phyloP scores from a whole-genome alignment of 1,284 basidiomycete species.

The Sanghuangporus sanghuang region DNA sequence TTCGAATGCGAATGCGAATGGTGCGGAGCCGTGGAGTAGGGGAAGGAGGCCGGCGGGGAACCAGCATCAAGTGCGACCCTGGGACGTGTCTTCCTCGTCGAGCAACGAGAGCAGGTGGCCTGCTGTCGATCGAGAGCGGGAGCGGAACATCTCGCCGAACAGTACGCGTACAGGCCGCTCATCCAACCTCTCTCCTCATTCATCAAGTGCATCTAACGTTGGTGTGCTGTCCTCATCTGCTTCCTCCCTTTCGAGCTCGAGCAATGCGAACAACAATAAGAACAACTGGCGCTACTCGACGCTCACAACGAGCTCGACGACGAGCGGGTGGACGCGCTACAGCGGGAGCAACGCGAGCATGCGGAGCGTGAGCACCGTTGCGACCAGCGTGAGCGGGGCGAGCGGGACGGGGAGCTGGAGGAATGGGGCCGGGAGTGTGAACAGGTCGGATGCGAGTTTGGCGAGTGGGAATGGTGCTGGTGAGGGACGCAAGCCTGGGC shows the following conservation, averaged over 20 bases:
- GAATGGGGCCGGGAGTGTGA: slow-evolving; percentile 26
- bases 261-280: slow-evolving; percentile 42
- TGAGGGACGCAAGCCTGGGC: neutral
- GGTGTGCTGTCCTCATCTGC: neutral
- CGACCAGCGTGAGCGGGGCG: slow-evolving; percentile 62
- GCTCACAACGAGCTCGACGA: slow-evolving; percentile 61
- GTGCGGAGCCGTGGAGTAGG: slow-evolving; percentile 26
- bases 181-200: neutral
- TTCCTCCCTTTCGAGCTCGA: slow-evolving; percentile 52
- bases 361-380: slow-evolving; percentile 68
- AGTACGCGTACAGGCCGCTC: slow-evolving; percentile 37
- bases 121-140: slow-evolving; percentile 19
- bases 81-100: slow-evolving; percentile 9
- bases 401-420: slow-evolving; percentile 45
- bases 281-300: slow-evolving; percentile 65
- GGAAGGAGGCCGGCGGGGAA: slow-evolving; percentile 25
- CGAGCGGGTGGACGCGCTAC: slow-evolving; percentile 69
- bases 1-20: slow-evolving; percentile 12
- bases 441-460: slow-evolving; percentile 21
- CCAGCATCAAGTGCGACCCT: slow-evolving; percentile 16
- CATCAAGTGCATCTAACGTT: too few relatives aligned
- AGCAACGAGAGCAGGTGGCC: neutral
- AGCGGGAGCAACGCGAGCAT: slow-evolving; percentile 58
- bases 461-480: slow-evolving; percentile 18
- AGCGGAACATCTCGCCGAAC: slow-evolving; percentile 49